These are phyloP conservation scores for Aspergillus cristatus DNA, from an alignment of 495 filamentous ascomycete genomes.

Conservation along the genomic window DNA sequence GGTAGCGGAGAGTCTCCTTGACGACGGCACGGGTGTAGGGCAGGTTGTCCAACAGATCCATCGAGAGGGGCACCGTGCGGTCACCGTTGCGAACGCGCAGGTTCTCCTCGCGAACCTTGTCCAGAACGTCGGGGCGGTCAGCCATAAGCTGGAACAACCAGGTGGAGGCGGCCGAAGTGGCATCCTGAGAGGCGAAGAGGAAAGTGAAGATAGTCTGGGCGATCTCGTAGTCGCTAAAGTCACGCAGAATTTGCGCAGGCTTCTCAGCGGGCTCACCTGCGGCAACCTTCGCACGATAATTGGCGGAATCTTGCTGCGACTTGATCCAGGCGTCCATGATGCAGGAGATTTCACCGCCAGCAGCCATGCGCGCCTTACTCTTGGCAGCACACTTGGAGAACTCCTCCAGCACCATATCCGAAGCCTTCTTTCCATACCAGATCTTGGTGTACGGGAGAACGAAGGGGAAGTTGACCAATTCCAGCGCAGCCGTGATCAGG, in stretches of 20 bases:
- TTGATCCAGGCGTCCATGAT: slow-evolving; percentile 94
- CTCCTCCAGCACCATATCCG: slow-evolving; percentile 83
- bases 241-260: slow-evolving; percentile 69
- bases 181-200: slow-evolving; percentile 96
- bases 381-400: slow-evolving; percentile 90
- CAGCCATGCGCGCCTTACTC: slow-evolving; percentile 84
- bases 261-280: slow-evolving; percentile 65
- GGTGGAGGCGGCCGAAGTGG: slow-evolving; percentile 83
- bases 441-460: slow-evolving; percentile 93
- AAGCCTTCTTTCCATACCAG: slow-evolving; percentile 95
- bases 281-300: slow-evolving; percentile 63
- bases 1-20: slow-evolving; percentile 88
- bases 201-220: slow-evolving; percentile 94
- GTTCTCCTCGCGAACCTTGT: slow-evolving; percentile 90
- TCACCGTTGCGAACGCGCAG: slow-evolving; percentile 69
- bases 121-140: slow-evolving; percentile 83
- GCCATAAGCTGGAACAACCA: slow-evolving; percentile 96
- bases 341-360: slow-evolving; percentile 77
- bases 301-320: slow-evolving; percentile 71
- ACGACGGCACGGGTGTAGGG: slow-evolving; percentile 88
- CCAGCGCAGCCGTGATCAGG: slow-evolving; percentile 87
- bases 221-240: slow-evolving; percentile 89
- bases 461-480: slow-evolving; percentile 97
- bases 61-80: slow-evolving; percentile 53
- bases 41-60: slow-evolving; percentile 83